Conservation (phyloP, 2,329 filamentous ascomycete species). For the Mycocentrospora acerina region DNA sequence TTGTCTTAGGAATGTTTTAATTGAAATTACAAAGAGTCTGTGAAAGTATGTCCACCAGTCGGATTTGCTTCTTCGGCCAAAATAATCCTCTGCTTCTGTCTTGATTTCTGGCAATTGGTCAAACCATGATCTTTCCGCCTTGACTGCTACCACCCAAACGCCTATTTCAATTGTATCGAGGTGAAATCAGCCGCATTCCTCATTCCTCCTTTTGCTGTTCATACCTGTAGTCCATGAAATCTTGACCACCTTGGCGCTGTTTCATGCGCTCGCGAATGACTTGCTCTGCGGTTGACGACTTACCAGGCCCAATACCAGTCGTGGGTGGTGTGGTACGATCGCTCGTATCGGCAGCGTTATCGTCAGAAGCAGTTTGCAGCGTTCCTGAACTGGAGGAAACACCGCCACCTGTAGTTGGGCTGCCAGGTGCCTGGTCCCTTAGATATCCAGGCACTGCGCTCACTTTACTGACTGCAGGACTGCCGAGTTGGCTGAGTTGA, state of each 20-base stretch:
- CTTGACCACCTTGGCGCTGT: constrained; percentile 26
- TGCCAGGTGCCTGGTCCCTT: constrained; percentile 32
- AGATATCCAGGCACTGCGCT: constrained; percentile 38
- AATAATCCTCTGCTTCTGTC: no score
- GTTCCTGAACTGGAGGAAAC: constrained; percentile 29
- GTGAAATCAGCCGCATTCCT: background rate
- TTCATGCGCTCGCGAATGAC: constrained; percentile 59
- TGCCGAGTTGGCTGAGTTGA: constrained; percentile 70
- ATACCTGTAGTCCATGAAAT: constrained; percentile 22
- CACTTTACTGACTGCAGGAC: constrained; percentile 65
- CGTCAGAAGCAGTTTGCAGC: constrained; percentile 31
- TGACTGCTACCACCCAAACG: no score
- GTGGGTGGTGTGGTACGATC: constrained; percentile 32
- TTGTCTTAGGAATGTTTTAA: no score
- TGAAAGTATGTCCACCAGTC: no score
- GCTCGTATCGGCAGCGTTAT: constrained; percentile 44
- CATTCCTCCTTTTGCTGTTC: constrained; percentile 23
- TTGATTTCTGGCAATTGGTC: no score
- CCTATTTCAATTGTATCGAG: no score
- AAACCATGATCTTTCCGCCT: no score
- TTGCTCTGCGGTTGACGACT: constrained; percentile 62
- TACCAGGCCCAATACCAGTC: constrained; percentile 29
- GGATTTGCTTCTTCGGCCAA: no score
- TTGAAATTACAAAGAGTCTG: no score
- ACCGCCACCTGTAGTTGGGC: constrained; percentile 36